Evolutionary conservation across 2,329 filamentous ascomycete genomes (phyloP).

Genomic region (Fusarium annulatum): DNA sequence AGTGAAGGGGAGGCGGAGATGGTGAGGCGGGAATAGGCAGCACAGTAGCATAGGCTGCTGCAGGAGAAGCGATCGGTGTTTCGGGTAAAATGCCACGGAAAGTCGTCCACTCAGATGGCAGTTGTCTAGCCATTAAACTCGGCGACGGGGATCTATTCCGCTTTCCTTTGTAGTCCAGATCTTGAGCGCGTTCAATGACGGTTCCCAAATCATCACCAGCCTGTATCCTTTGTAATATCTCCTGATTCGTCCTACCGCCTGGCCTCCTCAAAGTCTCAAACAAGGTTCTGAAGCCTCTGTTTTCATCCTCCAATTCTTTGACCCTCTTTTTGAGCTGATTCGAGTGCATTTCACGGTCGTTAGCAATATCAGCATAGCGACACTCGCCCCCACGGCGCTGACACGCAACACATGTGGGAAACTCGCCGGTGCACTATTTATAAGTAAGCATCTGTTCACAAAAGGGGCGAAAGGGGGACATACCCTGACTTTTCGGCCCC

Average conservation of each 20-base stretch:
- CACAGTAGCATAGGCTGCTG: background rate
- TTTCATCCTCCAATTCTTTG: background rate
- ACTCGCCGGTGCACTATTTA: background rate
- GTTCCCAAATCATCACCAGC: background rate
- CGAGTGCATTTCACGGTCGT: background rate
- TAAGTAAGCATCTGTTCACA: rapidly evolving
- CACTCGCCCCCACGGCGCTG: background rate
- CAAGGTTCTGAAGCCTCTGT: background rate
- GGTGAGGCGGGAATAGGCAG: background rate
- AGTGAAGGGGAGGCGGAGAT: too few relatives aligned
- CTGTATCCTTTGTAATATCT: background rate
- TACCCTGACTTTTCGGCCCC: background rate
- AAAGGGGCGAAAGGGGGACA: rapidly evolving
- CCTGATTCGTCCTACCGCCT: rapidly evolving
- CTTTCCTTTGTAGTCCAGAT: background rate
- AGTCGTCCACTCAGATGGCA: background rate
- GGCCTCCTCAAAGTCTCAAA: background rate
- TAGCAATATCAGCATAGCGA: background rate
- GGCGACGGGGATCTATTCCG: background rate
- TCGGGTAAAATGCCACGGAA: background rate
- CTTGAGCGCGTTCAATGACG: rapidly evolving
- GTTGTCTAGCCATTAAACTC: background rate
- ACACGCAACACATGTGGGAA: background rate
- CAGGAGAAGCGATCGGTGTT: background rate
- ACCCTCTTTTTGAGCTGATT: background rate